phyloP scores from a whole-genome alignment of 202 grass and related monocot genomes.

The Hordeum pubiflorum region DNA sequence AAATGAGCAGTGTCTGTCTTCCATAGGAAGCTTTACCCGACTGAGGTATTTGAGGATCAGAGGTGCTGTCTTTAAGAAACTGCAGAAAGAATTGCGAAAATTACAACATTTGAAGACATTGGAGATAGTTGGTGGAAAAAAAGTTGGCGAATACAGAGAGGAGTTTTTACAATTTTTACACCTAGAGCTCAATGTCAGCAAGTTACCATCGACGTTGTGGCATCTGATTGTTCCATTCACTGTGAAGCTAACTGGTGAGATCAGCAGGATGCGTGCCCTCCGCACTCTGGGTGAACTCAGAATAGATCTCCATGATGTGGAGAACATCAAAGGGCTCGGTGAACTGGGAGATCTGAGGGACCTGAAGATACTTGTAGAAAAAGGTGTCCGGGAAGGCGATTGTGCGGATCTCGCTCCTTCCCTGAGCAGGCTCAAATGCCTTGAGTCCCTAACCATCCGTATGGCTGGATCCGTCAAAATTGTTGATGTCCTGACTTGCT shows the following conservation, averaged over 20 bases:
- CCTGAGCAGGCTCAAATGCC: neutral
- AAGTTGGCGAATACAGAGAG: neutral
- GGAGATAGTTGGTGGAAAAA: neutral
- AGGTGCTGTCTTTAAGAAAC: neutral
- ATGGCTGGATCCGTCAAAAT: neutral
- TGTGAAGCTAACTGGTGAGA: neutral
- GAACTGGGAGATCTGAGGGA: neutral
- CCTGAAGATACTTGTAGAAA: neutral
- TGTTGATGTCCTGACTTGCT: neutral
- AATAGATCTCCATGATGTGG: neutral
- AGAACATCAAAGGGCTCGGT: neutral
- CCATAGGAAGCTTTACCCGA: neutral
- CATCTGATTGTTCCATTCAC: neutral
- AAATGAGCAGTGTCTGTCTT: neutral
- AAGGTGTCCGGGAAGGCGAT: neutral
- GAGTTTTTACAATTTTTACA: neutral
- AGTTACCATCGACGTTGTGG: neutral
- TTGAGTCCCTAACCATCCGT: neutral
- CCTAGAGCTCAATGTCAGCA: neutral
- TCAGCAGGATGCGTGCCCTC: neutral
- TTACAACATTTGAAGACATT: neutral
- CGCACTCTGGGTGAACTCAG: neutral
- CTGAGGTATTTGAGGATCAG: slow-evolving; percentile 7
- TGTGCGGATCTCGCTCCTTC: neutral
- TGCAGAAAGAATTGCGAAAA: neutral